These are phyloP conservation scores for Tetracentron sinense DNA, from an alignment of 164 flowering plant genomes.

Conservation along the genomic window DNA sequence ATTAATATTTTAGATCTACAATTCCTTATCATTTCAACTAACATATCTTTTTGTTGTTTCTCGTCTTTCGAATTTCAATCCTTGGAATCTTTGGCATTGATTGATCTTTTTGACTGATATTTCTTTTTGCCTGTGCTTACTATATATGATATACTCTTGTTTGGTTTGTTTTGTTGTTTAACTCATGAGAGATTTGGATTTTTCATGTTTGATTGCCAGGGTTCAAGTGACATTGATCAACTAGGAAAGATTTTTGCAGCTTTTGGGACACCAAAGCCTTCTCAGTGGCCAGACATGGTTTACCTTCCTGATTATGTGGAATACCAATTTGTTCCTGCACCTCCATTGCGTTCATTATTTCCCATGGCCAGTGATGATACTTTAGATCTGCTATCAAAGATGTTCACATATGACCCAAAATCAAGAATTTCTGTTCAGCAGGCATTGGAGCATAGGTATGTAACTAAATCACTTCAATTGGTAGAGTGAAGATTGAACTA, in stretches of 20 bases:
- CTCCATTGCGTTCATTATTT: conserved; percentile 70
- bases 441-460: conserved; percentile 90
- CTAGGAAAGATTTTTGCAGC: conserved; percentile 92
- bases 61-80: not conserved
- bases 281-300: conserved; percentile 93
- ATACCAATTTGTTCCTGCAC: conserved; percentile 72
- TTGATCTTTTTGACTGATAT: not conserved
- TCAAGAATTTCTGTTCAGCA: conserved; percentile 76
- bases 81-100: not conserved
- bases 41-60: not conserved
- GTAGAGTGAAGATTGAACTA: not conserved
- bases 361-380: conserved; percentile 91
- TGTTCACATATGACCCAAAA: conserved; percentile 91
- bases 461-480: not conserved
- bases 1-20: too few relatives aligned
- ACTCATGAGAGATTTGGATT: not conserved
- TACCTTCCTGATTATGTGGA: conserved; percentile 94
- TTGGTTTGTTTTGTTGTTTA: not conserved
- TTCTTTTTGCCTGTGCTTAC: too few relatives aligned
- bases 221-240: conserved; percentile 92
- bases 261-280: conserved; percentile 86
- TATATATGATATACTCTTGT: too few relatives aligned
- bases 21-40: not conserved
- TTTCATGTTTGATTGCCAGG: conserved; percentile 36
- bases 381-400: conserved; percentile 78